phyloP scores from a whole-genome alignment of 495 filamentous ascomycete genomes.

The Talaromyces nanjingensis region DNA sequence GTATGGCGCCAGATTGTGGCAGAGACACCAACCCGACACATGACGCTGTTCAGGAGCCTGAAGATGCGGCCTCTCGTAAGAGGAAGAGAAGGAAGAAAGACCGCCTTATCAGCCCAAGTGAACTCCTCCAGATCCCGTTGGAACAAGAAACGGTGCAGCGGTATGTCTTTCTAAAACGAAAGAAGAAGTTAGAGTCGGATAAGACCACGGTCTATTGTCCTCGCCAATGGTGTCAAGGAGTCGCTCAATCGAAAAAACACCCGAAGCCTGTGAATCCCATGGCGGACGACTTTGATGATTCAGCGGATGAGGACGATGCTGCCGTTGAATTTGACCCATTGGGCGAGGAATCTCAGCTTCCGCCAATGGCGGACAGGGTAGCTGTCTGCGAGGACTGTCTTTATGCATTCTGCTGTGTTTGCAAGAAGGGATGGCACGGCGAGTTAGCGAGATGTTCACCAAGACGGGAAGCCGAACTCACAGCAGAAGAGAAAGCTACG shows the following conservation, averaged over 20 bases:
- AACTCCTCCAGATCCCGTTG: conserved; percentile 80
- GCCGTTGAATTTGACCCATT: conserved; percentile 23
- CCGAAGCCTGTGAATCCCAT: conserved; percentile 53
- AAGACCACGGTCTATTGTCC: conserved; percentile 93
- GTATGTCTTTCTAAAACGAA: conserved; percentile 84
- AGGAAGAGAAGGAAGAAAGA: conserved; percentile 44
- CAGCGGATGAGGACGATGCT: conserved; percentile 25
- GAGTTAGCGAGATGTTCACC: conserved; percentile 61
- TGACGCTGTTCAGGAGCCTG: background rate
- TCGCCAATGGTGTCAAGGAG: conserved; percentile 85
- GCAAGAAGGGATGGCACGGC: conserved; percentile 80
- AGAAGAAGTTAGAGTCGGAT: conserved; percentile 83
- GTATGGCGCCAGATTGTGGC: conserved; percentile 68
- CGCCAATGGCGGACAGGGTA: conserved; percentile 53
- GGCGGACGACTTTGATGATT: conserved; percentile 43
- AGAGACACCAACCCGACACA: conserved; percentile 38
- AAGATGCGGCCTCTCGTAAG: conserved; percentile 4
- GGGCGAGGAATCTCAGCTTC: conserved; percentile 29
- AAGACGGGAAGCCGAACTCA: conserved; percentile 55
- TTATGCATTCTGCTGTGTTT: conserved; percentile 84
- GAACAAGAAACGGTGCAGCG: conserved; percentile 67
- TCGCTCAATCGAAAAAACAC: conserved; percentile 75
- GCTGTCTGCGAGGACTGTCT: conserved; percentile 82
- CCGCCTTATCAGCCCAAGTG: conserved; percentile 70
- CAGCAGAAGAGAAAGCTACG: conserved; percentile 76